Conservation (phyloP, 352 stramenopile genomes). For the Phytophthora cryptogea region DNA sequence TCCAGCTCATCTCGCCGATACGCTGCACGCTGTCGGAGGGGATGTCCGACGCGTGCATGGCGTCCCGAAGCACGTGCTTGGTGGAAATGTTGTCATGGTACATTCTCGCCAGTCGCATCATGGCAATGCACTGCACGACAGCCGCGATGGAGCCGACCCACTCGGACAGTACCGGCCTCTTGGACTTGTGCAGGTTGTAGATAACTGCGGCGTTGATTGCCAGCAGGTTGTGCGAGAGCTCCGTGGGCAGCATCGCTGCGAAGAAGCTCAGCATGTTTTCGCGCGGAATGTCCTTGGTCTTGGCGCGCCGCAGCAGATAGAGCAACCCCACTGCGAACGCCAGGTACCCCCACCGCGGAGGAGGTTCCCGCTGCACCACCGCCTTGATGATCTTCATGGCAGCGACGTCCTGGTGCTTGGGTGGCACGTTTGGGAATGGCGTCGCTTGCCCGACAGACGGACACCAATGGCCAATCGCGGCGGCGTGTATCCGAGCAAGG, state of each 20-base stretch:
- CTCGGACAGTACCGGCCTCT: constrained; percentile 40
- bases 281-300: constrained; percentile 47
- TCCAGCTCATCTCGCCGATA: constrained; percentile 54
- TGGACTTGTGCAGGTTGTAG: constrained; percentile 50
- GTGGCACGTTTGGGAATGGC: constrained; percentile 1
- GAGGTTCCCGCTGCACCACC: constrained; percentile 24
- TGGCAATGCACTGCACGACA: constrained; percentile 48
- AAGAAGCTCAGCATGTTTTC: constrained; percentile 68
- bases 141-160: constrained; percentile 57
- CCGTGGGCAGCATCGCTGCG: constrained; percentile 53
- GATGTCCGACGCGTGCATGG: constrained; percentile 43
- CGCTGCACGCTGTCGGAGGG: constrained; percentile 28
- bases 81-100: constrained; percentile 52
- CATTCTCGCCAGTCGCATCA: constrained; percentile 49
- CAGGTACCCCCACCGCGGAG: constrained; percentile 46
- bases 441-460: constrained; percentile 17
- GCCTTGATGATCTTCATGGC: constrained; percentile 45
- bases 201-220: constrained; percentile 49
- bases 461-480: constrained; percentile 15
- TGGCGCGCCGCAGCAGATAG: constrained; percentile 45
- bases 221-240: constrained; percentile 66
- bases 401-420: background rate
- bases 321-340: constrained; percentile 43
- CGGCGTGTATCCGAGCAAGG: background rate
- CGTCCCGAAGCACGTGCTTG: constrained; percentile 47